Conservation (phyloP, 371 early-diverging fungal species). For the Mucor piriformis region DNA sequence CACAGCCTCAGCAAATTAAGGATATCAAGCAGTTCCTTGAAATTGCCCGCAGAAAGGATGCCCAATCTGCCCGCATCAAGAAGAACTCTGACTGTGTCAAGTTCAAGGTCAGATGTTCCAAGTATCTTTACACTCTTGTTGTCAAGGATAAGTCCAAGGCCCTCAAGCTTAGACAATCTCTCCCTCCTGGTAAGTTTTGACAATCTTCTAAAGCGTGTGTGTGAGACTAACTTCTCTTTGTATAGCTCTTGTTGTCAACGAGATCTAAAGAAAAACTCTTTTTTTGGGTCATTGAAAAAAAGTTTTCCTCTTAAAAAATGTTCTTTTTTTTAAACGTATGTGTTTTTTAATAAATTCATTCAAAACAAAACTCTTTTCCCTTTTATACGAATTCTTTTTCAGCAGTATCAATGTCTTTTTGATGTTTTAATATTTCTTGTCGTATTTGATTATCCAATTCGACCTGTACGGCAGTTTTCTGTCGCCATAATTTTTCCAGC, state of each 20-base stretch:
- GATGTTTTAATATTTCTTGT: slow-evolving; percentile 7
- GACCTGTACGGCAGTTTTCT: slow-evolving; percentile 10
- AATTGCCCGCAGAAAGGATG: slow-evolving; percentile 96
- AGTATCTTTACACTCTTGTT: slow-evolving; percentile 96
- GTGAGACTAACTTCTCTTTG: slow-evolving; percentile 1
- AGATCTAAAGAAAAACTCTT: slow-evolving; percentile 30
- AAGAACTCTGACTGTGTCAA: slow-evolving; percentile 94
- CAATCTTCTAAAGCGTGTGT: not conserved
- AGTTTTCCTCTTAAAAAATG: slow-evolving; percentile 4
- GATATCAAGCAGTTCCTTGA: slow-evolving; percentile 99
- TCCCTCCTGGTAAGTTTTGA: slow-evolving; percentile 77
- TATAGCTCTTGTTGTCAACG: slow-evolving; percentile 44
- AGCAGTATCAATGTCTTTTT: slow-evolving; percentile 4
- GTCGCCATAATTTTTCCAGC: slow-evolving; percentile 28
- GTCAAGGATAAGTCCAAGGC: slow-evolving; percentile 97
- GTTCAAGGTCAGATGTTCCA: slow-evolving; percentile 99
- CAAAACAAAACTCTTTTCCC: not conserved
- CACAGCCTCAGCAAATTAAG: slow-evolving; percentile 94
- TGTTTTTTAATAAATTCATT: slow-evolving; percentile 3
- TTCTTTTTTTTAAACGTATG: not conserved
- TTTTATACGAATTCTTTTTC: slow-evolving; percentile 19
- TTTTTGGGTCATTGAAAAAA: not conserved
- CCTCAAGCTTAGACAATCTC: slow-evolving; percentile 92
- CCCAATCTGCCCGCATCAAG: slow-evolving; percentile 94
- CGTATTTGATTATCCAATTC: slow-evolving; percentile 20